Evolutionary conservation across 352 stramenopile genomes (phyloP).

Genomic region (Phytophthora tentaculata): DNA sequence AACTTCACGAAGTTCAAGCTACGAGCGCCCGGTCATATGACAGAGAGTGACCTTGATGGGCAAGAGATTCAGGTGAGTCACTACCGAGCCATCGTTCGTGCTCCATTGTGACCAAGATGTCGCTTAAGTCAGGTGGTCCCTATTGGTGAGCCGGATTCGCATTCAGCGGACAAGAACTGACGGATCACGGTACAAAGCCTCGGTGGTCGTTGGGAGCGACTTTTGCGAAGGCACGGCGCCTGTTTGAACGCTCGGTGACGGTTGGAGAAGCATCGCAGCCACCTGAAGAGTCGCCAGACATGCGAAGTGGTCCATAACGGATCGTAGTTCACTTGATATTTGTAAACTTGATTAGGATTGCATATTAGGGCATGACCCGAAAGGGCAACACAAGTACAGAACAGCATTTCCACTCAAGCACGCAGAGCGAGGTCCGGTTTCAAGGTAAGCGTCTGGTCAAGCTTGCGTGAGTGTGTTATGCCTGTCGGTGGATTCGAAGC

Average conservation of each 20-base stretch:
- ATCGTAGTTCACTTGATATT: neutral
- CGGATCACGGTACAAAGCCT: neutral
- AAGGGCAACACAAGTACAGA: neutral
- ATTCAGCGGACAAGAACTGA: neutral
- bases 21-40: no score
- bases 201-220: neutral
- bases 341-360: neutral
- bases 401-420: neutral
- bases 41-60: no score
- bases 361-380: neutral
- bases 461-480: no score
- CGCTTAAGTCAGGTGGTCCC: neutral
- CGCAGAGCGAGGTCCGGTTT: neutral
- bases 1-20: no score
- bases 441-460: no score
- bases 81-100: neutral
- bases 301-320: neutral
- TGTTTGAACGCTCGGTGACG: neutral
- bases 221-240: neutral
- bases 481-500: no score
- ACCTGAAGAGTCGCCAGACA: neutral
- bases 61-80: no score
- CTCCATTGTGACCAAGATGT: neutral
- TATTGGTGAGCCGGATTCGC: neutral
- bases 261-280: neutral